Percentiles rank a stretch among this genome's conserved stretches.
phyloP scores from a whole-genome alignment of 1,284 basidiomycete species.

The Erythrobasidium hasegawianum region DNA sequence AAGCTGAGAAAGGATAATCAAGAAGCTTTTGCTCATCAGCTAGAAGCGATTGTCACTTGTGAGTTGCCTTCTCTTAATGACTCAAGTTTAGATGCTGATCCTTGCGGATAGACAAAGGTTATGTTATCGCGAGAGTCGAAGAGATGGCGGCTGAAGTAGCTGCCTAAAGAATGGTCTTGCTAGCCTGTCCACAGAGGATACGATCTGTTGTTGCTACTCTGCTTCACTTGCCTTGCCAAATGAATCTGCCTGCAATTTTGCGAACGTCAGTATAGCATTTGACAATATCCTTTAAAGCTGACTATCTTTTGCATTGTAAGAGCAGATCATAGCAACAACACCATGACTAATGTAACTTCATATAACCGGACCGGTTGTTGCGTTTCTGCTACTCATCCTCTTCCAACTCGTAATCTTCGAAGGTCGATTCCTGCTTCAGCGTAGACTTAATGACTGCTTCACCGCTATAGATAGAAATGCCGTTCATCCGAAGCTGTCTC shows the following conservation, averaged over 20 bases:
- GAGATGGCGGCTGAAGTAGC: slow-evolving; percentile 31
- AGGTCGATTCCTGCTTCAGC: slow-evolving; percentile 63
- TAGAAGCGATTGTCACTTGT: slow-evolving; percentile 33
- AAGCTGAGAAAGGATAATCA: slow-evolving; percentile 30
- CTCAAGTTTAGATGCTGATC: background rate
- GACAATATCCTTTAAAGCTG: too few species aligned
- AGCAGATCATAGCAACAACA: too few species aligned
- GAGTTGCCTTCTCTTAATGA: background rate
- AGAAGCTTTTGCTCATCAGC: slow-evolving; percentile 28
- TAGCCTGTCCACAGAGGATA: background rate
- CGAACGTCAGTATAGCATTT: too few species aligned
- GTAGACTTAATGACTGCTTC: slow-evolving; percentile 64
- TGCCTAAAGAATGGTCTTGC: background rate
- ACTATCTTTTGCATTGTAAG: too few species aligned
- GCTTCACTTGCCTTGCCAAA: too few species aligned
- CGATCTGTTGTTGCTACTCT: slow-evolving; percentile 8
- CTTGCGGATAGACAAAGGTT: slow-evolving; percentile 21
- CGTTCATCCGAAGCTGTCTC: slow-evolving; percentile 57
- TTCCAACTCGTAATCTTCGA: slow-evolving; percentile 7
- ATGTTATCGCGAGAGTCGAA: slow-evolving; percentile 27
- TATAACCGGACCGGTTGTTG: background rate
- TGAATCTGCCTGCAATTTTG: too few species aligned
- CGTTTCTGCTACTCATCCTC: slow-evolving; percentile 2
- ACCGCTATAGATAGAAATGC: slow-evolving; percentile 60
- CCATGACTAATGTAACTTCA: too few species aligned